phyloP scores from a whole-genome alignment of 2,329 filamentous ascomycete genomes.

The Colletotrichum australisinense region DNA sequence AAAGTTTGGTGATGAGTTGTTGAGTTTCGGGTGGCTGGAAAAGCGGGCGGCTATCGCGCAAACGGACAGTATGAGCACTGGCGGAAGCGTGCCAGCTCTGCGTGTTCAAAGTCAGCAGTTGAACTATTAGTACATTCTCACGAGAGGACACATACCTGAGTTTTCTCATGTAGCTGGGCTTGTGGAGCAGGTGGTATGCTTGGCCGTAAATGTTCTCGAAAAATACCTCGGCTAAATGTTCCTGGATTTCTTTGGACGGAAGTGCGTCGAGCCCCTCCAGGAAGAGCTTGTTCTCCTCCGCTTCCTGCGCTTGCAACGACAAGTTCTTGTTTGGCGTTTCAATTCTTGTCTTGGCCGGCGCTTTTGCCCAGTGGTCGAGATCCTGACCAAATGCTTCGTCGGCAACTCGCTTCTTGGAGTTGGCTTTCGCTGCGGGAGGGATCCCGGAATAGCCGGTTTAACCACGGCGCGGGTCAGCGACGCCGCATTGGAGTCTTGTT shows the following conservation, averaged over 20 bases:
- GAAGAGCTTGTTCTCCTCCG: constrained; percentile 81
- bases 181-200: constrained; percentile 93
- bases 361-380: constrained; percentile 82
- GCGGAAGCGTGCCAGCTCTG: constrained; percentile 83
- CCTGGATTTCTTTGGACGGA: constrained; percentile 87
- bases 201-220: constrained; percentile 97
- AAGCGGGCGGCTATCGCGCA: constrained; percentile 97
- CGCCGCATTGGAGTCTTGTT: constrained; percentile 72
- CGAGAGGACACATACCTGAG: constrained; percentile 66
- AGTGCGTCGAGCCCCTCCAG: constrained; percentile 86
- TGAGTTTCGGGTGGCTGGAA: constrained; percentile 86
- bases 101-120: constrained; percentile 39
- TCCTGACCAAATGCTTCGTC: constrained; percentile 90
- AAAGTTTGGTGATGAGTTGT: constrained; percentile 78
- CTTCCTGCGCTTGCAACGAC: constrained; percentile 69
- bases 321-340: constrained; percentile 62
- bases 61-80: constrained; percentile 91
- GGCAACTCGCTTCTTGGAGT: constrained; percentile 81
- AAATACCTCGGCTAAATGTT: constrained; percentile 93
- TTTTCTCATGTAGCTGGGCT: constrained; percentile 95
- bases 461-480: constrained; percentile 84
- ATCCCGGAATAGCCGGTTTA: constrained; percentile 77
- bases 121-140: too few relatives aligned
- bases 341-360: constrained; percentile 61
- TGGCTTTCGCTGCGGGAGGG: constrained; percentile 63